Conservation (phyloP, 805 yeast species). For the Candida michaelii region DNA sequence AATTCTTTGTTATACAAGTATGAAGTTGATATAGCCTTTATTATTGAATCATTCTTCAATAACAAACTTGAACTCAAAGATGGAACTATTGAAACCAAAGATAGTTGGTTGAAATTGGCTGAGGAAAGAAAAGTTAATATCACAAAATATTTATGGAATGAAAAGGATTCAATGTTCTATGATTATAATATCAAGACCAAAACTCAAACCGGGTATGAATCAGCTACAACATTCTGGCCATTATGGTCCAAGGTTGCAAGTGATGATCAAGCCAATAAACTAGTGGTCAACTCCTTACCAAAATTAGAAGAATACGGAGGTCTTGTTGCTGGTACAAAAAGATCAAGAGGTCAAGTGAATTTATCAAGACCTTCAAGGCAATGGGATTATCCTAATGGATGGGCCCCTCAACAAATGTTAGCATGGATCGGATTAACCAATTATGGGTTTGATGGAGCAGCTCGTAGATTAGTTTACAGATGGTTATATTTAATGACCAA, state of each 20-base stretch:
- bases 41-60: constrained; percentile 56
- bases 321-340: constrained; percentile 75
- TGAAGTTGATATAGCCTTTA: constrained; percentile 76
- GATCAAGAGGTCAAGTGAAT: constrained; percentile 69
- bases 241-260: constrained; percentile 77
- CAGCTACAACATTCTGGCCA: constrained; percentile 92
- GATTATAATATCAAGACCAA: constrained; percentile 72
- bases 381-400: constrained; percentile 97
- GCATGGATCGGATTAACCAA: constrained; percentile 85
- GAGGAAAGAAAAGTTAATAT: constrained; percentile 52
- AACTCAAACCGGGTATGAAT: constrained; percentile 64
- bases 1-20: constrained; percentile 86
- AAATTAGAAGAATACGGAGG: constrained; percentile 89
- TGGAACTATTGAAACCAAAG: constrained; percentile 40
- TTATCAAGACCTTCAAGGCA: constrained; percentile 82
- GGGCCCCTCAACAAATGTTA: constrained; percentile 97
- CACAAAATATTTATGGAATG: constrained; percentile 80
- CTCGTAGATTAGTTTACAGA: constrained; percentile 72
- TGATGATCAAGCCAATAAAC: constrained; percentile 60
- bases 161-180: constrained; percentile 69
- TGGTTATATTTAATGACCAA: constrained; percentile 91
- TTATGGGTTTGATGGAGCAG: constrained; percentile 66
- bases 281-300: constrained; percentile 58
- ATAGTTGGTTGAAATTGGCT: constrained; percentile 65
- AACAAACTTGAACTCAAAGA: constrained; percentile 37